phyloP scores from a whole-genome alignment of 1,139 yeast genomes.

The Geotrichum europaeum region DNA sequence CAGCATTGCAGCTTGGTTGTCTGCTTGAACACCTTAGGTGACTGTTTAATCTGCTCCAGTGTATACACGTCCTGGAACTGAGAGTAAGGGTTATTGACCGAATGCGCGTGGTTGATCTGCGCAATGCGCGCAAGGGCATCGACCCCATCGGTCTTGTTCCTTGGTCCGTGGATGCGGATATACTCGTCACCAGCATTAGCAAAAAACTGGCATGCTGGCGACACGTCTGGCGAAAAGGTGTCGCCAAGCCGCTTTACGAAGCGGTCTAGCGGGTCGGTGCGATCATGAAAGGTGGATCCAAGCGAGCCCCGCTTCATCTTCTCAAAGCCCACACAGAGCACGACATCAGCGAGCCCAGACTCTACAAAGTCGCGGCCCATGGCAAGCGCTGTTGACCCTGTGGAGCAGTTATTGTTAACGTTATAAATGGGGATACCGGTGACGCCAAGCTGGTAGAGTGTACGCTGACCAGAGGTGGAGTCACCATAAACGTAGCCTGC shows the following conservation, averaged over 20 bases:
- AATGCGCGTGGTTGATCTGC: conserved; percentile 29
- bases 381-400: conserved; percentile 31
- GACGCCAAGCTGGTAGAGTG: conserved; percentile 31
- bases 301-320: conserved; percentile 31
- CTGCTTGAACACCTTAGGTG: conserved; percentile 27
- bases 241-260: conserved; percentile 22
- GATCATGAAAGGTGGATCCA: conserved; percentile 25
- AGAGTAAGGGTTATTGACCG: conserved; percentile 32
- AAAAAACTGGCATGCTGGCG: conserved; percentile 31
- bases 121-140: conserved; percentile 30
- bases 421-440: conserved; percentile 31
- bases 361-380: conserved; percentile 27
- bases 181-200: conserved; percentile 32
- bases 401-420: conserved; percentile 33
- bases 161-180: conserved; percentile 22
- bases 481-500: conserved; percentile 33
- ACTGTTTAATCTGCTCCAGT: conserved; percentile 27
- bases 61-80: conserved; percentile 30
- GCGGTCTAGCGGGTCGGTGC: conserved; percentile 28
- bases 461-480: conserved; percentile 32
- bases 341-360: conserved; percentile 28
- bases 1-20: conserved; percentile 31
- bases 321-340: conserved; percentile 31
- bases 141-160: conserved; percentile 17
- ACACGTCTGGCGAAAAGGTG: conserved; percentile 21